phyloP scores from a whole-genome alignment of 2,329 filamentous ascomycete genomes.

The Neonectria coccinea region DNA sequence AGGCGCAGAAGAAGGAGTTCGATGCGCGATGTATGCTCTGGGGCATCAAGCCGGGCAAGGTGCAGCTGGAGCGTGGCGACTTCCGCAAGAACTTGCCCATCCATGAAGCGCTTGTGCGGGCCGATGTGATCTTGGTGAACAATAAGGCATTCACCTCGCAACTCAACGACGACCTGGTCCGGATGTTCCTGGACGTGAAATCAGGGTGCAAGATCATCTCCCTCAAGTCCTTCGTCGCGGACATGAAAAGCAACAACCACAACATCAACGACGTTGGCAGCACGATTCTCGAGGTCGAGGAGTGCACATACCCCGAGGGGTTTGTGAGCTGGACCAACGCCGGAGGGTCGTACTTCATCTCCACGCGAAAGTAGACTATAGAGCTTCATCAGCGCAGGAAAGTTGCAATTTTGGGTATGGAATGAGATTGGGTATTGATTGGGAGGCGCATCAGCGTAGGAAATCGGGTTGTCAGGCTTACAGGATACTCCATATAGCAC shows the following conservation, averaged over 20 bases:
- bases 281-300: constrained; percentile 82
- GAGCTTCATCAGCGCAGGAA: constrained; percentile 48
- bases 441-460: constrained; percentile 36
- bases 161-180: constrained; percentile 85
- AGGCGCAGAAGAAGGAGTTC: constrained; percentile 85
- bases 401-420: constrained; percentile 31
- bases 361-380: constrained; percentile 74
- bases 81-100: constrained; percentile 82
- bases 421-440: constrained; percentile 37
- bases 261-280: constrained; percentile 84
- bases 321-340: constrained; percentile 95
- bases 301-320: constrained; percentile 69
- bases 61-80: constrained; percentile 85
- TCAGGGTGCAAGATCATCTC: constrained; percentile 90
- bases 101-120: constrained; percentile 78
- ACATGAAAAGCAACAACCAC: constrained; percentile 78
- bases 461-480: constrained; percentile 44
- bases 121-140: constrained; percentile 97
- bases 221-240: constrained; percentile 89
- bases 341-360: constrained; percentile 88
- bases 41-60: constrained; percentile 83
- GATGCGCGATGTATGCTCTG: constrained; percentile 86
- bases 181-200: constrained; percentile 94
- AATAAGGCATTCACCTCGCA: constrained; percentile 95
- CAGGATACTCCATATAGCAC: constrained; percentile 50